phyloP scores from a whole-genome alignment of 305 asterid genomes.

The Lippia alba region DNA sequence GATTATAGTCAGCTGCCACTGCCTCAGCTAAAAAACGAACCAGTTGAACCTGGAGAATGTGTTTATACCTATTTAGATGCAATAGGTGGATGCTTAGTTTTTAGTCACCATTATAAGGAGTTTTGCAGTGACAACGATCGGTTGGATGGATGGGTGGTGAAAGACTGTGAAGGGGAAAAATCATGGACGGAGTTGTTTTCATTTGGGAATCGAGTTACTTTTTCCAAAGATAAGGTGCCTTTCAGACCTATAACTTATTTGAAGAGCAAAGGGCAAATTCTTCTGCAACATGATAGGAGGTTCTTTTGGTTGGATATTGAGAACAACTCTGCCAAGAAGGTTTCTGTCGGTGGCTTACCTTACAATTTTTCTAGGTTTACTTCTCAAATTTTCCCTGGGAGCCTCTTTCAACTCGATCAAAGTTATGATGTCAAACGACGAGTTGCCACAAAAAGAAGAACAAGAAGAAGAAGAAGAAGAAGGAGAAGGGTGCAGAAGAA shows the following conservation, averaged over 20 bases:
- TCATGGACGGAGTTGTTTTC: constrained; percentile 31
- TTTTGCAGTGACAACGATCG: too few relatives aligned
- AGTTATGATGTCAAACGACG: too few relatives aligned
- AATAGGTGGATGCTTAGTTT: constrained; percentile 26
- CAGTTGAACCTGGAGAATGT: not conserved
- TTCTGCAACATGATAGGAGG: constrained; percentile 6
- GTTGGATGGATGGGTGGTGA: constrained; percentile 28
- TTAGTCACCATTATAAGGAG: not conserved
- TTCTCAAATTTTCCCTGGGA: constrained; percentile 22
- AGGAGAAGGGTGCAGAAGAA: too few relatives aligned
- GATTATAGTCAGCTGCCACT: constrained; percentile 5
- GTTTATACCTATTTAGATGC: too few relatives aligned
- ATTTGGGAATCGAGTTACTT: not conserved
- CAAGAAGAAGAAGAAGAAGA: too few relatives aligned
- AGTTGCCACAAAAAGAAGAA: not conserved
- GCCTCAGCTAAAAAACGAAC: not conserved
- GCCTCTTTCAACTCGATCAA: constrained; percentile 2
- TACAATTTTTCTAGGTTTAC: not conserved
- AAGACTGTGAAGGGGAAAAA: not conserved
- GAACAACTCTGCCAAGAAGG: constrained; percentile 2
- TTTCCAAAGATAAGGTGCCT: too few relatives aligned
- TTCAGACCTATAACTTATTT: too few relatives aligned
- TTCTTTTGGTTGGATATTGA: constrained; percentile 22
- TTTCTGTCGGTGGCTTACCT: constrained; percentile 3
- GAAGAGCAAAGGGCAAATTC: constrained; percentile 25